A percentile compares a stretch with the other conserved stretches of the same genome.
Conservation (phyloP, 495 filamentous ascomycete genomes). For the Apiosordaria backusii region DNA sequence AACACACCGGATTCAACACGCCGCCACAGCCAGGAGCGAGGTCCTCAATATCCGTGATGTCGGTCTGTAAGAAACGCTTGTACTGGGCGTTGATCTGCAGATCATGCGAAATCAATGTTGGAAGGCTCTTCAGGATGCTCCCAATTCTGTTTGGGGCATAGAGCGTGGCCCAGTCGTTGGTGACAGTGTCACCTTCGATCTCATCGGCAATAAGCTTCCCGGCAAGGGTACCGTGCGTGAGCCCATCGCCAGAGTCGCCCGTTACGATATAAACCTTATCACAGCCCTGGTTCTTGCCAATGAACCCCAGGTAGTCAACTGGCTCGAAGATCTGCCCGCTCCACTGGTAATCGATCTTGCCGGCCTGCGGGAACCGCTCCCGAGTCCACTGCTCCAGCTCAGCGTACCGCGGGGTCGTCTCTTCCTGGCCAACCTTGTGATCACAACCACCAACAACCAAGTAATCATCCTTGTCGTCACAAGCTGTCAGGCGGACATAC, state of each 20-base stretch:
- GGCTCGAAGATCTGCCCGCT: conserved; percentile 58
- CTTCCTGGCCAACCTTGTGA: conserved; percentile 59
- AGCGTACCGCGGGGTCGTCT: conserved; percentile 37
- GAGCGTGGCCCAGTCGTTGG: conserved; percentile 47
- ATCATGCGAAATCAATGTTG: conserved; percentile 42
- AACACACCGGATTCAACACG: conserved; percentile 45
- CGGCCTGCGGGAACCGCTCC: conserved; percentile 50
- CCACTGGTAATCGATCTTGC: conserved; percentile 52
- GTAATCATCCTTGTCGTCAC: conserved; percentile 53
- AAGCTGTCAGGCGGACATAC: conserved; percentile 51
- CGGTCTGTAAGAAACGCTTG: conserved; percentile 51
- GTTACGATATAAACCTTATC: conserved; percentile 53
- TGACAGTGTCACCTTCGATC: conserved; percentile 41
- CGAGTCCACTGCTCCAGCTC: conserved; percentile 52
- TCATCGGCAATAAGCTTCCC: conserved; percentile 53
- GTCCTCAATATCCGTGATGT: conserved; percentile 57
- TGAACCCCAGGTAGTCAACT: conserved; percentile 53
- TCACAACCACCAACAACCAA: conserved; percentile 57
- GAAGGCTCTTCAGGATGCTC: conserved; percentile 34
- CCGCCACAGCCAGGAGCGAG: conserved; percentile 46
- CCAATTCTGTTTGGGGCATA: conserved; percentile 47
- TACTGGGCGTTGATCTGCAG: conserved; percentile 56
- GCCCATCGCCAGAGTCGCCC: conserved; percentile 57
- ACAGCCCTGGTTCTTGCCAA: conserved; percentile 52
- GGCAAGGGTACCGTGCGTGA: conserved; percentile 55